phyloP scores from a whole-genome alignment of 768 basidiomycete genomes.

The Xerocomellus amylosporus region DNA sequence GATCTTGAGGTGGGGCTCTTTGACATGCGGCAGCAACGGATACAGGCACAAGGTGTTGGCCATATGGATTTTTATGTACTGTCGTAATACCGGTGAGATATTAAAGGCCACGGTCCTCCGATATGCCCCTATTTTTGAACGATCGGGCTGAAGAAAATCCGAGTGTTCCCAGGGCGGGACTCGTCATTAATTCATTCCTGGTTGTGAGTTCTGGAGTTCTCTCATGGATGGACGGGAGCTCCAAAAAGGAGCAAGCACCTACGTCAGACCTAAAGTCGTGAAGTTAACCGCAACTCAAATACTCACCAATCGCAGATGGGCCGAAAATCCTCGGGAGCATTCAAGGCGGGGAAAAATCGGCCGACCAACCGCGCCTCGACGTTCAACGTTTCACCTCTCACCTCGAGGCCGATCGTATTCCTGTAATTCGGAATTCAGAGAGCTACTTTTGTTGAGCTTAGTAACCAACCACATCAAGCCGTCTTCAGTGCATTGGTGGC shows the following conservation, averaged over 20 bases:
- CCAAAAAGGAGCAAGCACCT: not conserved
- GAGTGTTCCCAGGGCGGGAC: not conserved
- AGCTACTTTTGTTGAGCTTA: not conserved
- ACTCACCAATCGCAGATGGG: constrained; percentile 4
- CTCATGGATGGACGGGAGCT: not conserved
- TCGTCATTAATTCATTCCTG: not conserved
- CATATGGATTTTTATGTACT: not conserved
- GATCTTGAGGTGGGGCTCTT: not conserved
- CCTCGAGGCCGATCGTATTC: not conserved
- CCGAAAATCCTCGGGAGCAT: not conserved
- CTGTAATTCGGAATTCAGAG: not conserved
- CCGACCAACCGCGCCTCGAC: not conserved
- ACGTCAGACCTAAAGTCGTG: not conserved
- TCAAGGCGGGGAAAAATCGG: not conserved
- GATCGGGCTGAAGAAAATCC: not conserved
- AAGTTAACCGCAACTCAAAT: not conserved
- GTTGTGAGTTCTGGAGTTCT: not conserved
- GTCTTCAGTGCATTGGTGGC: not conserved
- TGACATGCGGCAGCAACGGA: not conserved
- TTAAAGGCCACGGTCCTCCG: not conserved
- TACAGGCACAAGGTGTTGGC: not conserved
- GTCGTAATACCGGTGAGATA: constrained; percentile 6
- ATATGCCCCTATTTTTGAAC: not conserved
- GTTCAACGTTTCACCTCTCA: no score
- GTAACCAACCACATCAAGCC: not conserved